These are phyloP conservation scores for Helicocarpus griseus DNA, from an alignment of 2,329 filamentous ascomycete species.

Conservation along the genomic window DNA sequence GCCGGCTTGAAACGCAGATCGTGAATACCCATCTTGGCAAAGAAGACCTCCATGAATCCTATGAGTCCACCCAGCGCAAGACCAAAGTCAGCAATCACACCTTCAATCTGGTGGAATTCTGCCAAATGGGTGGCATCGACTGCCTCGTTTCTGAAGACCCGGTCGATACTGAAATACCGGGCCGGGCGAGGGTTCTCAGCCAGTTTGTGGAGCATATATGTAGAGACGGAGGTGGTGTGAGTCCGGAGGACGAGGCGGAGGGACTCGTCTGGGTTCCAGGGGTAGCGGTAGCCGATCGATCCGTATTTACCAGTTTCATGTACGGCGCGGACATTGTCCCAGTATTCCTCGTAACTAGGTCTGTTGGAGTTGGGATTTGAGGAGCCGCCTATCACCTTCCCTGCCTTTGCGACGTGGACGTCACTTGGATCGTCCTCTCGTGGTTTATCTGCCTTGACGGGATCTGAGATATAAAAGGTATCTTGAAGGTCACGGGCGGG, in stretches of 20 bases:
- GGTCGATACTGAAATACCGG: slow-evolving; percentile 97
- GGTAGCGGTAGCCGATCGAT: slow-evolving; percentile 92
- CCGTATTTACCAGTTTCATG: slow-evolving; percentile 89
- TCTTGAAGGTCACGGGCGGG: slow-evolving; percentile 95
- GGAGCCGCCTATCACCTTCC: slow-evolving; percentile 30
- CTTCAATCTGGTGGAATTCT: slow-evolving; percentile 98
- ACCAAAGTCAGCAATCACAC: slow-evolving; percentile 94
- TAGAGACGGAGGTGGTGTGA: slow-evolving; percentile 87
- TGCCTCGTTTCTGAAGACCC: slow-evolving; percentile 95
- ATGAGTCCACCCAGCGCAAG: slow-evolving; percentile 87
- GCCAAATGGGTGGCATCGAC: slow-evolving; percentile 94
- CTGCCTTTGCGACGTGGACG: slow-evolving; percentile 26
- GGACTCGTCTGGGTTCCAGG: slow-evolving; percentile 81
- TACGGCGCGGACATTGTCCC: slow-evolving; percentile 74
- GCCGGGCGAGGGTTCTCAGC: slow-evolving; percentile 74
- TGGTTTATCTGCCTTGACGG: slow-evolving; percentile 60
- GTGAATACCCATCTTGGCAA: slow-evolving; percentile 85
- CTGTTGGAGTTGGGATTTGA: slow-evolving; percentile 40
- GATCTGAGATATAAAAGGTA: slow-evolving; percentile 96
- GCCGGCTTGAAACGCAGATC: slow-evolving; percentile 91
- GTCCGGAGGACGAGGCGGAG: slow-evolving; percentile 83
- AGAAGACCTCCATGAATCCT: slow-evolving; percentile 93
- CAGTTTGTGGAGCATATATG: slow-evolving; percentile 83
- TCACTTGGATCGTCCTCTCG: slow-evolving; percentile 44
- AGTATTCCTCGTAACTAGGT: slow-evolving; percentile 73